Evolutionary conservation across 2,329 filamentous ascomycete species (phyloP), one percentile per base, ranked within the genome.

Genomic region (Aspergillus awamori): DNA sequence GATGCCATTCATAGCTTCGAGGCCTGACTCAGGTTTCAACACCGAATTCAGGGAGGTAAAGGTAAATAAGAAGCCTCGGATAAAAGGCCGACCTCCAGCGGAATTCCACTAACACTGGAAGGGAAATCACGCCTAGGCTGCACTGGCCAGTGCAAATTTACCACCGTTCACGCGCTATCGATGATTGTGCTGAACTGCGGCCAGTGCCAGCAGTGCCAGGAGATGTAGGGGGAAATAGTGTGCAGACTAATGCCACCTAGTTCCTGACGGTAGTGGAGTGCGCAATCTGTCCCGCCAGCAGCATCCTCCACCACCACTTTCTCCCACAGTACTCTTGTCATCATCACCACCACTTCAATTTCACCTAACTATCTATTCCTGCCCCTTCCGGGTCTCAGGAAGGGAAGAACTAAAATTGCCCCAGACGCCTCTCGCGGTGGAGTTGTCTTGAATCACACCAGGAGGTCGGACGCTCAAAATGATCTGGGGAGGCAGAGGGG

Each of bases 401-500:
- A 30, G 33, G 17, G 39, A 53, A 47, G 11, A 52, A 33, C 17
- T 13, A 55, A 53, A 38, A n/a, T 22, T 26, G 33, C 10, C 33
- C 49, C 30, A 53, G 62, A 52, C 51, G 52, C 36, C 53, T 59
- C 51, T 54, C 48, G 43, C 39, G 26, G 43, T 61, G 51, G 48
- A 41, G 41, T 26, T 24, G 10, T 20, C 28, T 30, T 30, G n/a
- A 47, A 39, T 47, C 30, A 47, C 24, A 30, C 24, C 28, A 36
- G 61, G 8, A 52, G 20, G 39, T 20, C 5, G 45, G 49, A 30
- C 10, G 49, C 38, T 39, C 53, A 57, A 53, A 45, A 49, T 53
- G 54, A 62, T 62, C 60, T 62, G 53, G 58, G 49, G 43, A 52
- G 43, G 53, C 55, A 30, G n/a, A 45, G 26, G 26, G 41, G 26